Percentiles rank a stretch among this genome's conserved stretches.
Evolutionary conservation across 768 basidiomycete species (phyloP).

Genomic region (Podaxis carcinomalis): DNA sequence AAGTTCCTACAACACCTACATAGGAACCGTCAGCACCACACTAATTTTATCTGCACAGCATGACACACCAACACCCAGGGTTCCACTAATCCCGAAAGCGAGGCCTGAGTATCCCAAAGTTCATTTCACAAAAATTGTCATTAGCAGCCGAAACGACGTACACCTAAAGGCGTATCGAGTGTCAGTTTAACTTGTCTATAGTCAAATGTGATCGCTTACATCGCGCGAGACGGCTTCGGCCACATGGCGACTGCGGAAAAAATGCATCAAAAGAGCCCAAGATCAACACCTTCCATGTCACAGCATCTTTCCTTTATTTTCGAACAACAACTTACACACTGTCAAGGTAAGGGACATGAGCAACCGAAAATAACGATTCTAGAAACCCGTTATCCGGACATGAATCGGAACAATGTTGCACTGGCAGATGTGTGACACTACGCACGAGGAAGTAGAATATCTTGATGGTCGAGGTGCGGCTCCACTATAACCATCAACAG

Average conservation of each 20-base stretch:
- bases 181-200: neutral
- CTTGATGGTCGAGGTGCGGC: conserved; percentile 3
- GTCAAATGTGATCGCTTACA: neutral
- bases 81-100: neutral
- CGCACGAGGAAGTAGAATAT: conserved; percentile 1
- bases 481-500: neutral
- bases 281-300: neutral
- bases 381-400: neutral
- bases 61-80: neutral
- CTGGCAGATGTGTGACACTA: neutral
- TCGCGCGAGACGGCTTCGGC: neutral
- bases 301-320: neutral
- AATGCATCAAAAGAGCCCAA: neutral
- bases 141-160: neutral
- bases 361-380: conserved; percentile 1
- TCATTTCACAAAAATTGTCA: neutral
- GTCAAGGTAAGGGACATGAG: neutral
- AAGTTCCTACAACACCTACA: conserved; percentile 1
- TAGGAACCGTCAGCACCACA: neutral
- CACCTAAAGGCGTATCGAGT: neutral
- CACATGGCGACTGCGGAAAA: neutral
- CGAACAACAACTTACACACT: neutral
- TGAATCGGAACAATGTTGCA: no score
- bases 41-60: neutral
- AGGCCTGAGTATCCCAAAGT: neutral